Conservation (phyloP, 2,329 filamentous ascomycete species). For the Sporothrix humicola region DNA sequence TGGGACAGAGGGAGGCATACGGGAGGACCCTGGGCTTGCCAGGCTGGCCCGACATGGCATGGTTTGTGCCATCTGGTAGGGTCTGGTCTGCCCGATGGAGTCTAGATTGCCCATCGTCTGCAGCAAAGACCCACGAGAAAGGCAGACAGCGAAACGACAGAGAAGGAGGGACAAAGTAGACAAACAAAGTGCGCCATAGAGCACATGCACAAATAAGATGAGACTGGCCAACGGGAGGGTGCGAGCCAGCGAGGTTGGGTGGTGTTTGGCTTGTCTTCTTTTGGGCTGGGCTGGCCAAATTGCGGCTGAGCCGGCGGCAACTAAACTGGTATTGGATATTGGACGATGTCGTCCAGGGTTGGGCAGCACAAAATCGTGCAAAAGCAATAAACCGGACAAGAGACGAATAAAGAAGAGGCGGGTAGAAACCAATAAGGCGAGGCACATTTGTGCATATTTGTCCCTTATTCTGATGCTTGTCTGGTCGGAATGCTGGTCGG, state of each 20-base stretch:
- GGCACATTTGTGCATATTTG: constrained; percentile 13
- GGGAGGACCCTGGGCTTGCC: constrained; percentile 6
- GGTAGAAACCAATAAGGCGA: constrained; percentile 18
- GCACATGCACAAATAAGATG: neutral
- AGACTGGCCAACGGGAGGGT: neutral
- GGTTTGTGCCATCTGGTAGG: neutral
- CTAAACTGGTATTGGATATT: neutral
- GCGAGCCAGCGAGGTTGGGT: neutral
- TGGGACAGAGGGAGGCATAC: neutral
- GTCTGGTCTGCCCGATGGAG: constrained; percentile 22
- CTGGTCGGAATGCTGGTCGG: neutral
- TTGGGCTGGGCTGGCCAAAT: constrained; percentile 12
- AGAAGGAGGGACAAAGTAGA: neutral
- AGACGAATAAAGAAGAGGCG: neutral
- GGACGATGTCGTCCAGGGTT: neutral
- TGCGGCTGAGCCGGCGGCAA: constrained; percentile 25
- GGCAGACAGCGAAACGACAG: neutral
- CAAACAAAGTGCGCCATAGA: neutral
- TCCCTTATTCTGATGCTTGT: constrained; percentile 21
- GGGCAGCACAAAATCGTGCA: neutral
- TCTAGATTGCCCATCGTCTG: neutral
- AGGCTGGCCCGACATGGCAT: constrained; percentile 11
- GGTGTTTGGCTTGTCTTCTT: neutral
- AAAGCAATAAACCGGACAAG: neutral
- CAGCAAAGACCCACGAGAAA: constrained; percentile 21